These are phyloP conservation scores for Mucor circinelloides DNA, from an alignment of 371 early-diverging fungal genomes.

Conservation along the genomic window DNA sequence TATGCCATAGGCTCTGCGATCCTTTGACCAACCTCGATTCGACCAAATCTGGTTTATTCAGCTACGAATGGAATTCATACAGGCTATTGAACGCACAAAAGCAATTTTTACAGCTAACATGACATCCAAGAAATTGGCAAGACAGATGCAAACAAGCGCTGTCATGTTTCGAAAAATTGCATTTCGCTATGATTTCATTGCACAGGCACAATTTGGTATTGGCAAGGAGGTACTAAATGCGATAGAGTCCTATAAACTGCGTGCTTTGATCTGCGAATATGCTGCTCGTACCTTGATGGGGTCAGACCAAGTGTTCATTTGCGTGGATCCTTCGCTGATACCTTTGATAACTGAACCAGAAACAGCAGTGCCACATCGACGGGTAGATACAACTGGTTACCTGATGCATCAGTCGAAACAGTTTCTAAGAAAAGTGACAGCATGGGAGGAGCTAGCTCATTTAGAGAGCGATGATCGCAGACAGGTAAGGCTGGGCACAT, in stretches of 20 bases:
- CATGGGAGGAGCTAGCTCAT: slow-evolving; percentile 27
- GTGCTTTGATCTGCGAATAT: slow-evolving; percentile 38
- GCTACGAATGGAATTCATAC: slow-evolving; percentile 41
- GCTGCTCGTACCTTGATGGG: slow-evolving; percentile 26
- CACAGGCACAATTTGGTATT: slow-evolving; percentile 26
- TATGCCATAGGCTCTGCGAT: slow-evolving; percentile 30
- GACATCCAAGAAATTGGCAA: neutral
- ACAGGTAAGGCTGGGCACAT: slow-evolving; percentile 13
- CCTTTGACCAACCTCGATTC: slow-evolving; percentile 20
- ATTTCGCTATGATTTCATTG: slow-evolving; percentile 35
- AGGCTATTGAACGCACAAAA: slow-evolving; percentile 12
- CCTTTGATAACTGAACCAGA: slow-evolving; percentile 15
- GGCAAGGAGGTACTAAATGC: slow-evolving; percentile 24
- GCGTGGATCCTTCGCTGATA: slow-evolving; percentile 37
- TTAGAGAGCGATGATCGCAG: slow-evolving; percentile 13
- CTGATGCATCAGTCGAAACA: slow-evolving; percentile 14
- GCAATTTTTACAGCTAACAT: slow-evolving; percentile 7
- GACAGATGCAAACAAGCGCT: slow-evolving; percentile 13
- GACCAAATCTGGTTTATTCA: slow-evolving; percentile 38
- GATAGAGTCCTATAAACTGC: slow-evolving; percentile 32
- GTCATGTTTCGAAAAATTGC: slow-evolving; percentile 30
- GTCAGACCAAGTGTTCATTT: slow-evolving; percentile 26
- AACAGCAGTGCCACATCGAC: neutral
- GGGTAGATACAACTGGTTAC: neutral
- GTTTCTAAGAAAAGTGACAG: slow-evolving; percentile 22